Base-by-base conservation (phyloP, 192 early-diverging fungal species). In the Coemansia biformis region DNA sequence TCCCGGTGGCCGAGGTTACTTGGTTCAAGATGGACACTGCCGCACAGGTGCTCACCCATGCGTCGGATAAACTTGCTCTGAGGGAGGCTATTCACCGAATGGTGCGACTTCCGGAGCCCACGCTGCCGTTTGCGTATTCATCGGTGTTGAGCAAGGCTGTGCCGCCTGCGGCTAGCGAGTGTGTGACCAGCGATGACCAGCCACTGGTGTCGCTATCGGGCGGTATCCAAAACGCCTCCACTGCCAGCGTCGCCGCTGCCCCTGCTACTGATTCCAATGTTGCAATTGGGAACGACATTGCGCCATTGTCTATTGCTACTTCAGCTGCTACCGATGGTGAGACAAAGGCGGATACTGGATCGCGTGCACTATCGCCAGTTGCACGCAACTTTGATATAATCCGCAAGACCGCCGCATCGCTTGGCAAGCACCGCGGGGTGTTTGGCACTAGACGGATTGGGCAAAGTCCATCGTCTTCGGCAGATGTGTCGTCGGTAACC, bases 21-120 rank as follows among this genome's bases (percentile, higher is more conserved):
- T 73, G 69, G 69, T 73, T 73, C 51, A 73, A 73, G 38, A 57
- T 73, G 45, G 69, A 73, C 31, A 73, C 69, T 0, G 69, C 69
- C 1, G 69, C 62, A 5, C 69, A 73, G 44, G 65, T 66, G 3
- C 55, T 75, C 10, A 54, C 63, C n/a, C 61, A 76, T 28, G 47
- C 50, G n/a, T 55, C 73, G 2, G 65, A 68, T 34, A 65, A 64
- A 26, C 42, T 51, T 8, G 61, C 73, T 0, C 44, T 65, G 38
- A 59, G 60, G 22, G 65, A 75, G 34, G 57, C 59, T 28, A 74
- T 74, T 44, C 49, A 68, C 41, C 46, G 66, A 8, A 31, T 74
- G 33, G 19, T 62, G 10, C 56, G 62, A 34, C 57, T 49, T 5
- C 34, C 29, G 15, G 24, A 35, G 23, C 60, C 67, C 10, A 33